Evolutionary conservation across 1,284 basidiomycete species (phyloP).

Genomic region (Ceratobasidium sp.): DNA sequence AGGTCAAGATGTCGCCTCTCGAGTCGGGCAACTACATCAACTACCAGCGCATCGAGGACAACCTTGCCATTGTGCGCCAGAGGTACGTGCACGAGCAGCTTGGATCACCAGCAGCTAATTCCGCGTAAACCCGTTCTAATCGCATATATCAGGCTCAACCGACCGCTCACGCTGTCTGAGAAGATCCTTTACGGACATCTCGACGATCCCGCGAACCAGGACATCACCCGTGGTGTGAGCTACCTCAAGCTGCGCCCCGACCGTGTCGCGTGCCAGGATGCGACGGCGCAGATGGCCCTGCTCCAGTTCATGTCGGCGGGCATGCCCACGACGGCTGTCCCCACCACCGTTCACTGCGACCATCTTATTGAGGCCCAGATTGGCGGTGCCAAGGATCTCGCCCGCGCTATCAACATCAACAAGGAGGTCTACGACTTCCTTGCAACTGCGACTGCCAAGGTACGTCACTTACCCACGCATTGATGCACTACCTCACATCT

Average conservation of each 20-base stretch:
- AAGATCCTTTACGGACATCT: slow-evolving; percentile 99
- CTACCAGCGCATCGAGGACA: slow-evolving; percentile 98
- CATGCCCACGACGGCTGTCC: slow-evolving; percentile 96
- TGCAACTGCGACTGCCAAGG: slow-evolving; percentile 95
- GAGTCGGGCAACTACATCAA: slow-evolving; percentile 92
- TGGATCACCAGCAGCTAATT: neutral
- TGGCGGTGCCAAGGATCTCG: slow-evolving; percentile 93
- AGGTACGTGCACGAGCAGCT: slow-evolving; percentile 63
- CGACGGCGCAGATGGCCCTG: slow-evolving; percentile 98
- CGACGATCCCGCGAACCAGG: slow-evolving; percentile 91
- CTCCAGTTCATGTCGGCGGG: slow-evolving; percentile 99
- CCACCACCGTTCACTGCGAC: slow-evolving; percentile 98
- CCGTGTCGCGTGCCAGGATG: slow-evolving; percentile 99
- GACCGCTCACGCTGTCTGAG: slow-evolving; percentile 95
- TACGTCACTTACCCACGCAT: slow-evolving; percentile 51
- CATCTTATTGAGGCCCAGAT: slow-evolving; percentile 98
- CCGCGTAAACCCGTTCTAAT: neutral
- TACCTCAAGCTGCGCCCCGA: slow-evolving; percentile 97
- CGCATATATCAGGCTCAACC: slow-evolving; percentile 72
- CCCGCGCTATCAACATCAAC: slow-evolving; percentile 93
- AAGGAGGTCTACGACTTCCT: slow-evolving; percentile 99
- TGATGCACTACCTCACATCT: slow-evolving; percentile 8
- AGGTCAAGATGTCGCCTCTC: slow-evolving; percentile 90
- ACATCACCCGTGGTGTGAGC: slow-evolving; percentile 86
- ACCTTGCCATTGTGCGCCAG: slow-evolving; percentile 84